phyloP scores from a whole-genome alignment of 768 basidiomycete species.

The Coprinopsis marcescibilis region DNA sequence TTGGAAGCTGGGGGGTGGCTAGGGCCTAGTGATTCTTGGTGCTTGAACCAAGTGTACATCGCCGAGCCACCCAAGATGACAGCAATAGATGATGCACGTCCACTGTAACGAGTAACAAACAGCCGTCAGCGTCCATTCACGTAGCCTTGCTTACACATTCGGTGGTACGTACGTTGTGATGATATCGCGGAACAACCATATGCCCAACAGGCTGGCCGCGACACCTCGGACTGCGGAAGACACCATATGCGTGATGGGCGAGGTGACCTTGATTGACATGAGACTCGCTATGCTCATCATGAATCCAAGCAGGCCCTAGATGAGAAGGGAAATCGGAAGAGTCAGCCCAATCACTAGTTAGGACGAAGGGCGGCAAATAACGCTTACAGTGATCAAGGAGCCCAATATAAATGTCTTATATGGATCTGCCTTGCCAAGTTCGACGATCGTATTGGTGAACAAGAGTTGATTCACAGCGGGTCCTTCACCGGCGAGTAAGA shows the following conservation, averaged over 20 bases:
- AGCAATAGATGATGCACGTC: conserved; percentile 74
- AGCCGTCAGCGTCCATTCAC: not conserved
- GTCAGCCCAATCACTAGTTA: not conserved
- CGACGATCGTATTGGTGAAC: conserved; percentile 31
- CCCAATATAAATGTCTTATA: conserved; percentile 71
- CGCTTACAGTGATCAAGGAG: conserved; percentile 66
- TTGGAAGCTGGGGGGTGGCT: conserved; percentile 20
- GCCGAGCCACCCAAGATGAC: conserved; percentile 79
- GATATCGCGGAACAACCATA: conserved; percentile 76
- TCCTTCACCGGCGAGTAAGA: conserved; percentile 73
- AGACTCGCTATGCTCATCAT: conserved; percentile 91
- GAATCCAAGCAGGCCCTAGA: conserved; percentile 82
- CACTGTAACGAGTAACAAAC: conserved; percentile 35
- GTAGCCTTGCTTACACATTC: not conserved
- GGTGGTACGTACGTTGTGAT: conserved; percentile 60
- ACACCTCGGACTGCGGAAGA: conserved; percentile 95
- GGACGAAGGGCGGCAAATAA: not conserved
- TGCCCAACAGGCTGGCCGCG: conserved; percentile 77
- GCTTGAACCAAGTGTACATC: conserved; percentile 87
- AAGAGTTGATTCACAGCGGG: conserved; percentile 58
- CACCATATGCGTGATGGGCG: conserved; percentile 96
- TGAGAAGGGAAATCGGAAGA: too few species aligned
- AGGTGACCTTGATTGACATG: conserved; percentile 94
- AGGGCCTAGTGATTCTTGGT: conserved; percentile 52
- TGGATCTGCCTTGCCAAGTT: conserved; percentile 38